These are phyloP conservation scores for Mrakia frigida DNA, from an alignment of 768 basidiomycete species.

Conservation along the genomic window DNA sequence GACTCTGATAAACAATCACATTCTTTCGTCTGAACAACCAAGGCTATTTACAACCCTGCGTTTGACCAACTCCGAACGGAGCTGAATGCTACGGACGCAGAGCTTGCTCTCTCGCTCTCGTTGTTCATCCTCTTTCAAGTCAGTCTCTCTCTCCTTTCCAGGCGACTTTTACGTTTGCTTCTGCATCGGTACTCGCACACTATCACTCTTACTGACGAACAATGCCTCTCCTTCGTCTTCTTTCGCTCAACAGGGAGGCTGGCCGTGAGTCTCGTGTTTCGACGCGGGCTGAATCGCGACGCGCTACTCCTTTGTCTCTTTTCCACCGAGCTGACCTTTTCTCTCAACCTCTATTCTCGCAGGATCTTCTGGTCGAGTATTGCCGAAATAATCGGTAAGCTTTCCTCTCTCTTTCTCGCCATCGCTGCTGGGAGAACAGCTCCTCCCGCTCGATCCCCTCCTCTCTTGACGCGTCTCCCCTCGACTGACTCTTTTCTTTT, in stretches of 20 bases:
- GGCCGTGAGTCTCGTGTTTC: slow-evolving; percentile 35
- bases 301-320: too few relatives aligned
- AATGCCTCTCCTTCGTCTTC: too few relatives aligned
- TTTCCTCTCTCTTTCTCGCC: background rate
- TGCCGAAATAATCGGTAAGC: slow-evolving; percentile 35
- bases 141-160: too few relatives aligned
- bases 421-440: too few relatives aligned
- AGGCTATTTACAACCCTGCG: slow-evolving; percentile 44
- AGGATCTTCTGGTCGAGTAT: slow-evolving; percentile 40
- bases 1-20: too few relatives aligned
- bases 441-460: too few relatives aligned
- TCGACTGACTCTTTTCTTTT: too few relatives aligned
- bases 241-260: slow-evolving; percentile 6
- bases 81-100: slow-evolving; percentile 40
- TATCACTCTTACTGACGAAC: too few relatives aligned
- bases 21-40: background rate
- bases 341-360: slow-evolving; percentile 30
- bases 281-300: background rate
- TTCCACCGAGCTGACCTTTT: background rate
- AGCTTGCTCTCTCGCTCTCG: slow-evolving; percentile 42
- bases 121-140: slow-evolving; percentile 42
- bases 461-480: background rate
- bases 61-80: slow-evolving; percentile 42
- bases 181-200: too few relatives aligned
- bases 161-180: too few relatives aligned